Evolutionary conservation across 352 stramenopile species (phyloP).

Genomic region (Phytopythium delawarense): DNA sequence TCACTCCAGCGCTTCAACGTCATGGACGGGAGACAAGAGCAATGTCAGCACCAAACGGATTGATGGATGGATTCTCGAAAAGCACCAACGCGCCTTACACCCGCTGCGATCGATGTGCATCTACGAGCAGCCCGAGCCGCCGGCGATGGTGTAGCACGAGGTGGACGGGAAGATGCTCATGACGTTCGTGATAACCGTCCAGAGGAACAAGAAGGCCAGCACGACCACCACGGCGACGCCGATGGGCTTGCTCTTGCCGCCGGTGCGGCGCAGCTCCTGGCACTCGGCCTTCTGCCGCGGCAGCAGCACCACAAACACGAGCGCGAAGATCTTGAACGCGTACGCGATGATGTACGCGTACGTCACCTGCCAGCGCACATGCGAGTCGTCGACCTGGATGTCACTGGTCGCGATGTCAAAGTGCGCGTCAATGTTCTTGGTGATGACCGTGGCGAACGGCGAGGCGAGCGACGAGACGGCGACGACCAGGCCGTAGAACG

Average conservation of each 20-base stretch:
- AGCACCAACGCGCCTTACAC: no score
- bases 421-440: conserved; percentile 45
- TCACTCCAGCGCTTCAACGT: no score
- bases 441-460: conserved; percentile 42
- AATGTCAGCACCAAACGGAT: no score
- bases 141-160: conserved; percentile 36
- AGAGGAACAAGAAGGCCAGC: conserved; percentile 33
- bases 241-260: conserved; percentile 31
- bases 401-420: conserved; percentile 30
- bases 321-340: conserved; percentile 30
- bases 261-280: conserved; percentile 31
- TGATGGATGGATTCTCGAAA: no score
- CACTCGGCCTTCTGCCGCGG: conserved; percentile 40
- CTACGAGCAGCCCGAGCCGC: conserved; percentile 26
- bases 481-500: conserved; percentile 51
- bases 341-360: conserved; percentile 38
- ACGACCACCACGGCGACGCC: conserved; percentile 28
- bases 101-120: no score
- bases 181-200: conserved; percentile 50
- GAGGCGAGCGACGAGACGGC: conserved; percentile 38
- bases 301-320: conserved; percentile 33
- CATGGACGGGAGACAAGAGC: no score
- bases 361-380: conserved; percentile 27
- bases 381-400: conserved; percentile 28
- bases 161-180: conserved; percentile 45